These are phyloP conservation scores for Trichosporon sp. DNA, from an alignment of 1,284 basidiomycete species.

Conservation along the genomic window DNA sequence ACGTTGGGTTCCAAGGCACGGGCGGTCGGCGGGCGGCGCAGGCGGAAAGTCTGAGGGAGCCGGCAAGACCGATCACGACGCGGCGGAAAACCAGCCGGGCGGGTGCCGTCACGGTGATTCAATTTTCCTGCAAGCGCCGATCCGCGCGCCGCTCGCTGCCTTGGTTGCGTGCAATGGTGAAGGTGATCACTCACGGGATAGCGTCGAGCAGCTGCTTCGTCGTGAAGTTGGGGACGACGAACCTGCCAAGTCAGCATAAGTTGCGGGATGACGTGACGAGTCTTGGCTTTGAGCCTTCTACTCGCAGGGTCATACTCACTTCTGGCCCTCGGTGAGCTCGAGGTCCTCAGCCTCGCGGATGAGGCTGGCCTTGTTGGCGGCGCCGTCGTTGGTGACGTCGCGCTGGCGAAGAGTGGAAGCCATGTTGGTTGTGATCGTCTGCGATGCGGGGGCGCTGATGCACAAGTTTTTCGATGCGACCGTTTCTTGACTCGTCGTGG, in stretches of 20 bases:
- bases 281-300: neutral
- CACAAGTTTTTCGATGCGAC: neutral
- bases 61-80: neutral
- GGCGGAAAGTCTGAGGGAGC: neutral
- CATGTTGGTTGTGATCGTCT: conserved; percentile 21
- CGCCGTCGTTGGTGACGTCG: conserved; percentile 27
- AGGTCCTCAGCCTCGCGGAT: conserved; percentile 42
- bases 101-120: neutral
- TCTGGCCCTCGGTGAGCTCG: conserved; percentile 42
- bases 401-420: conserved; percentile 42
- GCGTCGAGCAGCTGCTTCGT: conserved; percentile 61
- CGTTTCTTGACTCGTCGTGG: neutral
- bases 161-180: no score
- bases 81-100: neutral
- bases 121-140: neutral
- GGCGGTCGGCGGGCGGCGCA: neutral
- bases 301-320: conserved; percentile 29
- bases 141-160: neutral
- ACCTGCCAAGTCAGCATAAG: conserved; percentile 23
- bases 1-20: conserved; percentile 24
- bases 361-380: conserved; percentile 39
- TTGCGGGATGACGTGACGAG: neutral
- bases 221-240: conserved; percentile 47
- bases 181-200: conserved; percentile 65
- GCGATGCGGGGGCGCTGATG: neutral